A percentile compares a stretch with the other conserved stretches of the same genome.
These are phyloP conservation scores for Psilocybe cubensis DNA, from an alignment of 768 basidiomycete species.

Conservation along the genomic window DNA sequence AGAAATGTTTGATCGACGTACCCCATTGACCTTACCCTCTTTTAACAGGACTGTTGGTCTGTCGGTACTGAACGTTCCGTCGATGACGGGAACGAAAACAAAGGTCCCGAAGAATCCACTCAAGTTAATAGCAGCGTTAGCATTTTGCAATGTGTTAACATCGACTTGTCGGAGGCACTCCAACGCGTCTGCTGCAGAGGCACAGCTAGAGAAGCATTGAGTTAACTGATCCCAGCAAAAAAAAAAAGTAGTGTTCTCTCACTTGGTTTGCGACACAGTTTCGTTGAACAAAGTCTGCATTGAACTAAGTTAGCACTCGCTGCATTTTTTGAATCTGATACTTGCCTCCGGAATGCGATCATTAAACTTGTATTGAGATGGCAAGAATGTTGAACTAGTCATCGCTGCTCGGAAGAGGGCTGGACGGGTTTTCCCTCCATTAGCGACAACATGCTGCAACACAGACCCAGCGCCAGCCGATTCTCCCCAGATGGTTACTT, in stretches of 20 bases:
- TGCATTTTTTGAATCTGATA: not conserved
- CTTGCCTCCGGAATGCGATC: conserved; percentile 42
- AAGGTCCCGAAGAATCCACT: conserved; percentile 43
- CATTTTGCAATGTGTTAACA: conserved; percentile 30
- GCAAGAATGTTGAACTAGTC: conserved; percentile 47
- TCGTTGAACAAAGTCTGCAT: conserved; percentile 3
- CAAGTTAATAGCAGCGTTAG: conserved; percentile 33
- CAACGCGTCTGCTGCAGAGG: conserved; percentile 32
- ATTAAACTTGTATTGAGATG: conserved; percentile 50
- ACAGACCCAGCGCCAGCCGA: conserved; percentile 54
- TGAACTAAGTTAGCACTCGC: conserved; percentile 18
- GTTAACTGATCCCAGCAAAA: not conserved
- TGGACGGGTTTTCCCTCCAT: conserved; percentile 47
- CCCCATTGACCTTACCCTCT: conserved; percentile 22
- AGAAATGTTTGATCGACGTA: not conserved
- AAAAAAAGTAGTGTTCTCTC: not conserved
- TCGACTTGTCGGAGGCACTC: conserved; percentile 43
- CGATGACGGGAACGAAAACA: conserved; percentile 48
- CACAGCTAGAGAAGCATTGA: conserved; percentile 33
- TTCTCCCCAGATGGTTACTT: conserved; percentile 48
- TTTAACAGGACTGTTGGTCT: conserved; percentile 43
- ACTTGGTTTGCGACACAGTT: conserved; percentile 10
- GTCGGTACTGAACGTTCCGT: conserved; percentile 47
- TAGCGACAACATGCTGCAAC: conserved; percentile 50
- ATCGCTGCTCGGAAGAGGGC: conserved; percentile 48